Percentiles rank a stretch among this genome's conserved stretches.
These are phyloP conservation scores for Pseudonectria foliicola DNA, from an alignment of 2,329 filamentous ascomycete species.

Conservation along the genomic window DNA sequence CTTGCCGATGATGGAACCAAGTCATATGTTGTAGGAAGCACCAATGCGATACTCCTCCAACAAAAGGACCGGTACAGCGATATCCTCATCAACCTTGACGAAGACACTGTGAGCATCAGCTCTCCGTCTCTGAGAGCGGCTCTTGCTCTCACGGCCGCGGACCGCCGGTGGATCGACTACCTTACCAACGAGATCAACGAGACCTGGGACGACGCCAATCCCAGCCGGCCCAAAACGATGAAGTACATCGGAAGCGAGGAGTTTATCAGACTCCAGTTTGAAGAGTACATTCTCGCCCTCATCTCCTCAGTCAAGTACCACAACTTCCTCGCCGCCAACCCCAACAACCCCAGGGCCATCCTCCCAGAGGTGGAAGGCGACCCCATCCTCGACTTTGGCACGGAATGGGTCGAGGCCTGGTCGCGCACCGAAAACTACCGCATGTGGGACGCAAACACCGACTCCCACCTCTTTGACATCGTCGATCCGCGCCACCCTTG, in stretches of 20 bases:
- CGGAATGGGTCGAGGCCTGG: constrained; percentile 85
- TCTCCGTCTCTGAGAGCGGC: constrained; percentile 71
- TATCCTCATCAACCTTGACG: constrained; percentile 92
- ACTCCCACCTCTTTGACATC: constrained; percentile 88
- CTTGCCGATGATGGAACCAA: constrained; percentile 91
- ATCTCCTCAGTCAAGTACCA: constrained; percentile 88
- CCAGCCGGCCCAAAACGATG: constrained; percentile 83
- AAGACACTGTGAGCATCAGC: constrained; percentile 75
- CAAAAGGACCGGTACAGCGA: constrained; percentile 96
- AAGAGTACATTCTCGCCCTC: constrained; percentile 88
- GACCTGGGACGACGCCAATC: constrained; percentile 92
- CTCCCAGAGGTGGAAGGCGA: constrained; percentile 72
- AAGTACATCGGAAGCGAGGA: constrained; percentile 95
- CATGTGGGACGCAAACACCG: constrained; percentile 74
- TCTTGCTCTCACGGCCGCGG: constrained; percentile 72
- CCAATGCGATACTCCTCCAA: constrained; percentile 86
- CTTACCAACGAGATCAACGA: constrained; percentile 89
- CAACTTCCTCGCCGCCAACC: constrained; percentile 58
- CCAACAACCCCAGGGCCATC: constrained; percentile 61
- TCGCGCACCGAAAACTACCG: constrained; percentile 81
- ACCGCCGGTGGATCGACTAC: constrained; percentile 94
- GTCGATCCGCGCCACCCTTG: constrained; percentile 90
- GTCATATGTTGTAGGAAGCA: constrained; percentile 95
- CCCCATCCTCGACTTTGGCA: constrained; percentile 74
- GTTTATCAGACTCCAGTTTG: constrained; percentile 93